Evolutionary conservation across 2,329 filamentous ascomycete species (phyloP).

Genomic region (Grosmannia huntii): DNA sequence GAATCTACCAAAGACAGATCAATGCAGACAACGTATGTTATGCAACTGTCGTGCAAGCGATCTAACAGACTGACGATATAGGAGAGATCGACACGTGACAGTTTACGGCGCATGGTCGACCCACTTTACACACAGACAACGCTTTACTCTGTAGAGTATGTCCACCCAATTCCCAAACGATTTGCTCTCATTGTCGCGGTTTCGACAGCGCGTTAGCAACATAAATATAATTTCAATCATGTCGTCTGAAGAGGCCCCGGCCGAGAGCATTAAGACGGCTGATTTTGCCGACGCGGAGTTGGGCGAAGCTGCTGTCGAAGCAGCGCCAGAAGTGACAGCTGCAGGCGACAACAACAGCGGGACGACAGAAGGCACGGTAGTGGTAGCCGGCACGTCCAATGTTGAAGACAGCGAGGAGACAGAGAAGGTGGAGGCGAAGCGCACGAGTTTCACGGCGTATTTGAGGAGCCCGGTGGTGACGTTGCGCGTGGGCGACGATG

Average conservation of each 20-base stretch:
- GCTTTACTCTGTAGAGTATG: no score
- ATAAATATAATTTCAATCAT: not conserved
- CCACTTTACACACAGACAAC: no score
- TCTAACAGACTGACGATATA: no score
- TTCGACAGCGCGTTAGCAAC: not conserved
- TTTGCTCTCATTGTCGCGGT: no score
- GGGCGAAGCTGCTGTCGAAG: not conserved
- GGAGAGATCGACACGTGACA: no score
- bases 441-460: constrained; percentile 41
- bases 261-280: not conserved
- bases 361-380: not conserved
- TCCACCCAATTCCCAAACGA: no score
- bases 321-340: not conserved
- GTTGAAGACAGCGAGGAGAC: not conserved
- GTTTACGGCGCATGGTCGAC: no score
- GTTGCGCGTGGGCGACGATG: constrained; percentile 43
- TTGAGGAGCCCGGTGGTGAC: constrained; percentile 58
- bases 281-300: not conserved
- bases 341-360: not conserved
- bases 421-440: constrained; percentile 9
- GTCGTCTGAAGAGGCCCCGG: not conserved
- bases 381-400: not conserved
- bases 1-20: no score
- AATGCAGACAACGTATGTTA: no score
- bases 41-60: no score